A percentile compares a stretch with the other conserved stretches of the same genome.
phyloP scores from a whole-genome alignment of 2,329 filamentous ascomycete species.

The Sarocladium oryzae region DNA sequence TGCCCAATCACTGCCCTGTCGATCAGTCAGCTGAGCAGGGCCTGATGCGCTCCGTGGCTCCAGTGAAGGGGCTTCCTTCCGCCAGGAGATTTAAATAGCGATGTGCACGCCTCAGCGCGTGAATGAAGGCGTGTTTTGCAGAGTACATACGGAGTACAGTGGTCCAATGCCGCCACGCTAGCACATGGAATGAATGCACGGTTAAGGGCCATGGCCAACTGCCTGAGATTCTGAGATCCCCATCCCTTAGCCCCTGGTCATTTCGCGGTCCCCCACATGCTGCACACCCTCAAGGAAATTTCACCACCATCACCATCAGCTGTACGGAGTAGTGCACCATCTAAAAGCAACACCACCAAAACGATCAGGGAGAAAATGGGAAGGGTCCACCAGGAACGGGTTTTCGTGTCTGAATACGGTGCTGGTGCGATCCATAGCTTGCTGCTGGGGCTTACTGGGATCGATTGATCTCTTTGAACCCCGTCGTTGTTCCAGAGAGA shows the following conservation, averaged over 20 bases:
- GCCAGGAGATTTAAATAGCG: background rate
- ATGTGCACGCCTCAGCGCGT: conserved; percentile 3
- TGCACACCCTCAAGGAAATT: conserved; percentile 1
- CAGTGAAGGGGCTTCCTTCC: background rate
- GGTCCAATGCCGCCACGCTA: background rate
- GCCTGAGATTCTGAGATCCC: conserved; percentile 1
- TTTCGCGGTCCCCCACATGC: background rate
- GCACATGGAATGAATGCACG: background rate
- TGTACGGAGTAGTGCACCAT: background rate
- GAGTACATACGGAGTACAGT: no score
- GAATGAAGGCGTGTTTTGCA: background rate
- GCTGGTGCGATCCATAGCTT: background rate
- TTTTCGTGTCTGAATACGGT: background rate
- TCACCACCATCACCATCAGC: background rate
- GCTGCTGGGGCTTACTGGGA: background rate
- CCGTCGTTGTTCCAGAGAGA: background rate
- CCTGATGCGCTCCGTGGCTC: background rate
- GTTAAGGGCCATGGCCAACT: background rate
- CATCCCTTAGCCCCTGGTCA: conserved; percentile 8
- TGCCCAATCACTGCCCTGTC: background rate
- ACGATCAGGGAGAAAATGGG: background rate
- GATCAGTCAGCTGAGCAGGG: background rate
- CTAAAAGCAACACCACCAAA: background rate
- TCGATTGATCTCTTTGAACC: background rate
- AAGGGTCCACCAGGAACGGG: conserved; percentile 1